Conservation (phyloP, 257 asterid species). For the Solanum raphanifolium region DNA sequence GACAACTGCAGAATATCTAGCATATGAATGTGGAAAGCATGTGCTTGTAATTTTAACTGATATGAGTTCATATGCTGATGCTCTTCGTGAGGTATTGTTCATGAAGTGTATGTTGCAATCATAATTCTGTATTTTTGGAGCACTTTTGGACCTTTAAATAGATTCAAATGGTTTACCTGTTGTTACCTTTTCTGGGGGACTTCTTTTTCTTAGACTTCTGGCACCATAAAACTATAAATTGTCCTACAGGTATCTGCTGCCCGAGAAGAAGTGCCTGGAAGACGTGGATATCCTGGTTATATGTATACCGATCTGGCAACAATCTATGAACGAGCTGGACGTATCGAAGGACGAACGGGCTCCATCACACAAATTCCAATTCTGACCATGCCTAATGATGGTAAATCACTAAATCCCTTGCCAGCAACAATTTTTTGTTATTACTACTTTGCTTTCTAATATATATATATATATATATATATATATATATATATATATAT, state of each 20-base stretch:
- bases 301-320: conserved; percentile 99
- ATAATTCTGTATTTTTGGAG: not conserved
- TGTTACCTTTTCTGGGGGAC: not conserved
- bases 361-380: conserved; percentile 97
- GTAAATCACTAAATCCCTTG: conserved; percentile 20
- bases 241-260: conserved; percentile 87
- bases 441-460: not conserved
- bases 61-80: conserved; percentile 99
- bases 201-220: not conserved
- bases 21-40: conserved; percentile 96
- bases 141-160: not conserved
- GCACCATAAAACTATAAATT: not conserved
- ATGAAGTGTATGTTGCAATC: not conserved
- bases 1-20: conserved; percentile 93
- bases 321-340: conserved; percentile 97
- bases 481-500: not conserved
- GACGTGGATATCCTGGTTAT: conserved; percentile 88
- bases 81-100: conserved; percentile 91
- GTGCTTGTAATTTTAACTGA: conserved; percentile 98
- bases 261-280: conserved; percentile 98
- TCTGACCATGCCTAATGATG: conserved; percentile 97
- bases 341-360: conserved; percentile 95
- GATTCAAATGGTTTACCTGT: not conserved
- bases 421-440: not conserved
- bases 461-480: too few relatives aligned